Percentiles rank a stretch among this genome's conserved stretches.
Conservation (phyloP, 495 filamentous ascomycete genomes). For the Mycothermus thermophilus region DNA sequence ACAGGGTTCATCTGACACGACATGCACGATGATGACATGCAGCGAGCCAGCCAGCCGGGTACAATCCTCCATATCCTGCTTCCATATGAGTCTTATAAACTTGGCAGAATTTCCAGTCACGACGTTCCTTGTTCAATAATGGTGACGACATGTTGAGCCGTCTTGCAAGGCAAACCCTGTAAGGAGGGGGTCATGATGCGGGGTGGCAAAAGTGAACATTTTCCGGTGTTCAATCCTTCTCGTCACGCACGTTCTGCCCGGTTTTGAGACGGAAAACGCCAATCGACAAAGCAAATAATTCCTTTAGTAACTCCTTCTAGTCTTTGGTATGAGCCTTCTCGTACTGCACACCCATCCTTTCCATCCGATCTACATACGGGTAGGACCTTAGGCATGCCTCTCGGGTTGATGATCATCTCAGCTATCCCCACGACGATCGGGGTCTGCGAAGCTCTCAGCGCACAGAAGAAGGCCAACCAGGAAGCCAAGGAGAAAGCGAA, state of each 20-base stretch:
- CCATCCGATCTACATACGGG: too few species aligned
- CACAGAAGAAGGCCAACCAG: constrained; percentile 36
- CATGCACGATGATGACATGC: too few species aligned
- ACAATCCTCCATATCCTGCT: too few species aligned
- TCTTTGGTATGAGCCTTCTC: too few species aligned
- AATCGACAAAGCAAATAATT: too few species aligned
- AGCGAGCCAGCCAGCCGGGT: too few species aligned
- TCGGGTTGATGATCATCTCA: constrained; percentile 33
- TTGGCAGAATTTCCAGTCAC: constrained; percentile 10
- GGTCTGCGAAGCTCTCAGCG: constrained; percentile 36
- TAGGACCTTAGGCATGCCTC: too few species aligned
- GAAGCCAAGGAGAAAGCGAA: constrained; percentile 38
- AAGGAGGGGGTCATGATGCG: not conserved
- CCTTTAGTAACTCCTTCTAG: too few species aligned
- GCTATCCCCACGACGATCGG: constrained; percentile 38
- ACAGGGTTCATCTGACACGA: too few species aligned
- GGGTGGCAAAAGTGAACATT: not conserved
- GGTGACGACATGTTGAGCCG: constrained; percentile 17
- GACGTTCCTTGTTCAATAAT: not conserved
- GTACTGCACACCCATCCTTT: not conserved
- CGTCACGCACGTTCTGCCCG: too few species aligned
- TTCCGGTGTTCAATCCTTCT: not conserved
- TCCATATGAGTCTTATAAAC: constrained; percentile 14
- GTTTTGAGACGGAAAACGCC: too few species aligned
- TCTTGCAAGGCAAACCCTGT: not conserved